These are phyloP conservation scores for Trichomonascaceae sp. DNA, from an alignment of 1,139 yeast species.

Conservation along the genomic window DNA sequence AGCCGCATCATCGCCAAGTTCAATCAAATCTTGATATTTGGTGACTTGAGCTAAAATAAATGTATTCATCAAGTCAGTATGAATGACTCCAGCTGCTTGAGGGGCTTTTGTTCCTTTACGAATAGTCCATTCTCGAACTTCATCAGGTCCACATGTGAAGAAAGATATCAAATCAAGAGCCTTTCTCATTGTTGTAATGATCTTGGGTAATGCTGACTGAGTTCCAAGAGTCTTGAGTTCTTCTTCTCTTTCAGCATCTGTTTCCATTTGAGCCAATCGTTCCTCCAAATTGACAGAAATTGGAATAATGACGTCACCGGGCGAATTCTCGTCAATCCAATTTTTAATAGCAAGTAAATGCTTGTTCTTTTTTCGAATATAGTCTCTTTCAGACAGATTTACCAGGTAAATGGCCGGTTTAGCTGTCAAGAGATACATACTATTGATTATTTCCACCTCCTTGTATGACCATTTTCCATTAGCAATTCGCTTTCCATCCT, in stretches of 20 bases:
- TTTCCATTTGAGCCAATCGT: slow-evolving; percentile 79
- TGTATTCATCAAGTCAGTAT: slow-evolving; percentile 78
- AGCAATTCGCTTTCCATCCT: slow-evolving; percentile 85
- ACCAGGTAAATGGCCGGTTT: slow-evolving; percentile 94
- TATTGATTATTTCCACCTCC: slow-evolving; percentile 84
- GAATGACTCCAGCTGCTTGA: slow-evolving; percentile 91
- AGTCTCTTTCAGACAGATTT: slow-evolving; percentile 90
- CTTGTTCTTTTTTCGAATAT: slow-evolving; percentile 96
- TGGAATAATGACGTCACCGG: slow-evolving; percentile 94
- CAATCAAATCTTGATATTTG: slow-evolving; percentile 66
- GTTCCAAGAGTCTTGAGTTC: slow-evolving; percentile 87
- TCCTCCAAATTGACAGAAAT: slow-evolving; percentile 91
- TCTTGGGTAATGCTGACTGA: slow-evolving; percentile 76
- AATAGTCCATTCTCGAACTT: slow-evolving; percentile 90
- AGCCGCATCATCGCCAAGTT: slow-evolving; percentile 82
- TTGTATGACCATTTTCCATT: slow-evolving; percentile 84
- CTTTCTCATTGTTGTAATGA: slow-evolving; percentile 61
- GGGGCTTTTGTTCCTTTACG: slow-evolving; percentile 76
- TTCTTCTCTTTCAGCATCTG: slow-evolving; percentile 86
- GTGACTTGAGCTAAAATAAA: slow-evolving; percentile 84
- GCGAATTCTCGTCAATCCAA: slow-evolving; percentile 92
- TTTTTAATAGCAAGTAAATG: slow-evolving; percentile 83
- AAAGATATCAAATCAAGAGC: slow-evolving; percentile 71
- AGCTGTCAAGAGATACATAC: slow-evolving; percentile 78
- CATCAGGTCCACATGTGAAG: slow-evolving; percentile 87